Conservation (phyloP, 768 basidiomycete genomes). For the Boletus huronensis region DNA sequence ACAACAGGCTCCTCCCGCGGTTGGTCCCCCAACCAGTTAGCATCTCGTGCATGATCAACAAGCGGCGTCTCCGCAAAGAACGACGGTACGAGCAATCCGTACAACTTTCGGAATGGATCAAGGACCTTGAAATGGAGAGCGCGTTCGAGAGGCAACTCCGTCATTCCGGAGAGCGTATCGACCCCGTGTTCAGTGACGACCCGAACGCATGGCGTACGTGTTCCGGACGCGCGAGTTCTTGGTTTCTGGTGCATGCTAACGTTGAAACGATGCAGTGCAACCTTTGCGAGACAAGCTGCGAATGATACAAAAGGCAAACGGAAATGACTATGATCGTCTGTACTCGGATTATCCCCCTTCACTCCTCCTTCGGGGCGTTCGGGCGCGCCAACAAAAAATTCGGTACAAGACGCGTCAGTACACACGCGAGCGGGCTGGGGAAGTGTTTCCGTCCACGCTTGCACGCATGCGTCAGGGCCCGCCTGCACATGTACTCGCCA, state of each 20-base stretch:
- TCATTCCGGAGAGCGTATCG: conserved; percentile 16
- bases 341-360: conserved; percentile 43
- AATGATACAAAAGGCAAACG: conserved; percentile 34
- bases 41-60: conserved; percentile 67
- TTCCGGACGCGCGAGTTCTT: not conserved
- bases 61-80: conserved; percentile 42
- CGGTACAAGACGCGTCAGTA: conserved; percentile 62
- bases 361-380: conserved; percentile 46
- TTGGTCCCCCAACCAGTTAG: conserved; percentile 73
- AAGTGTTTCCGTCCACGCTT: conserved; percentile 48
- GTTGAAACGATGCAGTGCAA: conserved; percentile 27
- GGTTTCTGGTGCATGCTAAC: conserved; percentile 2
- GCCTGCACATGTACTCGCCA: conserved; percentile 56
- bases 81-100: conserved; percentile 40
- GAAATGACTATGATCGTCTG: conserved; percentile 42
- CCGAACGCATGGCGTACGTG: conserved; percentile 22
- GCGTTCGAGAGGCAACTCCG: conserved; percentile 35
- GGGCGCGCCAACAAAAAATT: conserved; percentile 58
- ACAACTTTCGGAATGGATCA: conserved; percentile 31
- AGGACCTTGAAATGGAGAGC: conserved; percentile 37
- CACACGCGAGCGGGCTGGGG: conserved; percentile 60
- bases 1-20: conserved; percentile 71
- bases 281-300: conserved; percentile 34
- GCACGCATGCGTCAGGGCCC: conserved; percentile 50
- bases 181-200: conserved; percentile 28